Evolutionary conservation across 1,139 yeast genomes (phyloP), one percentile per base, ranked within the genome.

Genomic region (Suhomyces panamericanus): DNA sequence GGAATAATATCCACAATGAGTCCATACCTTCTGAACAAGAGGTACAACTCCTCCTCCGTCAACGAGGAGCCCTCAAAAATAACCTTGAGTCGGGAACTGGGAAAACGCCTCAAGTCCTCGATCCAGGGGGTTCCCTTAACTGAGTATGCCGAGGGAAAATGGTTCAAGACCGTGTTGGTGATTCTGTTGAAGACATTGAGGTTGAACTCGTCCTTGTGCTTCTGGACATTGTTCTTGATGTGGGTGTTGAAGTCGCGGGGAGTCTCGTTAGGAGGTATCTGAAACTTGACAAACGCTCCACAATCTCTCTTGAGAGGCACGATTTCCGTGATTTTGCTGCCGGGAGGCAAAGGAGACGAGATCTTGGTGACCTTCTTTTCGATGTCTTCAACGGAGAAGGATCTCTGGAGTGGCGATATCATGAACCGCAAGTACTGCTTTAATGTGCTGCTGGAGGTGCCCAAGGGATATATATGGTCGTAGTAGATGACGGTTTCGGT

Each of bases 41-140:
- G 78, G 58, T 91, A 93, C 40, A 91, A 63, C 47, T 87, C 89
- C 63, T 93, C 98, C 57, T 91, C 96, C 0, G 89, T 79, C 50
- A 91, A 64, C 0, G 84, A 75, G 2, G 69, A 68, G 1, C 97
- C 97, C 51, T 86, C 90, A 58, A 85, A 90, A 32, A 76, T 75
- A 3, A 91, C 83, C 46, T 78, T 76, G 30, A 93, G 65, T 17
- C 75, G 73, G 11, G 74, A 67, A 48, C 85, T 82, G 9, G 96
- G 95, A 51, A 77, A 78, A 51, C 97, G 70, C 53, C 87, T 78
- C 59, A 93, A 72, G 62, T 93, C 99, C 64, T 93, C 98, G 51
- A 93, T 87, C 97, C 98, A 93, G 0, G 99, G 99, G 0, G 81
- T 75, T 47, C 99, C 99, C 54, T 85, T 85, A 1, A 95, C 98